These are phyloP conservation scores for Cystofilobasidium bisporidii DNA, from an alignment of 768 basidiomycete species.

Conservation along the genomic window DNA sequence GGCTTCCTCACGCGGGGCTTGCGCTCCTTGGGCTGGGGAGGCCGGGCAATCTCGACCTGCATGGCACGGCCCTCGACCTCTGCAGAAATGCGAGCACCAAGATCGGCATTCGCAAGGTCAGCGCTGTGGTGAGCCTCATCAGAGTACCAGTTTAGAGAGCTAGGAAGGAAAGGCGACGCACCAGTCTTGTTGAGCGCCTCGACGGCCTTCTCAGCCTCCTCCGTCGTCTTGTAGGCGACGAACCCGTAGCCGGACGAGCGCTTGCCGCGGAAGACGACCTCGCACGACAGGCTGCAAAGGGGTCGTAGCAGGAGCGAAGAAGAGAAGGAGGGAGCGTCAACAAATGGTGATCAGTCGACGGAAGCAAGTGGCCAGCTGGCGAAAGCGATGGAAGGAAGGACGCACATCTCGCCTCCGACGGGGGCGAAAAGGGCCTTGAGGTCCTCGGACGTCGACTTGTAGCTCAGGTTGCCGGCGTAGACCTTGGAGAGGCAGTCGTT, in stretches of 20 bases:
- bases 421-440: constrained; percentile 88
- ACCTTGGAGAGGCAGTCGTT: constrained; percentile 46
- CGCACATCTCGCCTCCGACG: constrained; percentile 77
- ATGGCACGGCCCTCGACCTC: constrained; percentile 78
- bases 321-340: no score
- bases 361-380: background rate
- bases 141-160: no score
- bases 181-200: constrained; percentile 70
- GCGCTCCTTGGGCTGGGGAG: constrained; percentile 37
- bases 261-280: constrained; percentile 28
- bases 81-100: no score
- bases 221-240: constrained; percentile 67
- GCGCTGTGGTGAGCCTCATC: no score
- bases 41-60: constrained; percentile 88
- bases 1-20: constrained; percentile 26
- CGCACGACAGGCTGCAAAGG: constrained; percentile 18
- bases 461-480: constrained; percentile 93
- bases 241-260: constrained; percentile 61
- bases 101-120: no score
- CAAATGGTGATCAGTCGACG: no score
- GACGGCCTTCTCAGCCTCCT: constrained; percentile 79
- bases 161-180: background rate
- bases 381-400: constrained; percentile 33
- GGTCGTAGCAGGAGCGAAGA: background rate
- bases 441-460: constrained; percentile 86